A percentile compares a stretch with the other conserved stretches of the same genome.
Conservation (phyloP, 208 protist species). For the Acanthamoeba culbertsoni region DNA sequence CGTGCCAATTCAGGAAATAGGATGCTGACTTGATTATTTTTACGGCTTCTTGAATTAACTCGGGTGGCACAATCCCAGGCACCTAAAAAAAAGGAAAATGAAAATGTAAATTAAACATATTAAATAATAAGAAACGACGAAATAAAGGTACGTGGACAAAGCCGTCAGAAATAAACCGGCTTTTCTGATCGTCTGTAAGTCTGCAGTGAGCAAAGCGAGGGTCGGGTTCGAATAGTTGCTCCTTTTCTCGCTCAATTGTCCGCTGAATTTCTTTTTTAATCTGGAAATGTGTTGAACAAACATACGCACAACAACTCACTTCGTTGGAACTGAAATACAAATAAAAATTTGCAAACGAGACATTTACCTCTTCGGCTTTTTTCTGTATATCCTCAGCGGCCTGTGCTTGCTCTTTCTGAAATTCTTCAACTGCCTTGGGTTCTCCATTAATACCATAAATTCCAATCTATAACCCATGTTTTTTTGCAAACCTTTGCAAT, state of each 20-base stretch:
- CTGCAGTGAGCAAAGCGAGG: not conserved
- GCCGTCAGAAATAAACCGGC: not conserved
- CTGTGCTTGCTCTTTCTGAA: not conserved
- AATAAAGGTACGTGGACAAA: not conserved
- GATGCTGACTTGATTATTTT: not conserved
- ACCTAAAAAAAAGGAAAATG: not conserved
- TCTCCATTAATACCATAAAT: not conserved
- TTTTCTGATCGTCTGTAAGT: not conserved
- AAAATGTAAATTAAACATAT: not conserved
- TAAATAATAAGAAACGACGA: not conserved
- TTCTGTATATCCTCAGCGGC: not conserved
- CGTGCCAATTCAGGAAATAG: not conserved
- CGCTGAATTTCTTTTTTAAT: not conserved
- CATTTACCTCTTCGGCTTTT: not conserved
- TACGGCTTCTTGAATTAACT: not conserved
- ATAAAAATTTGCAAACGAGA: not conserved
- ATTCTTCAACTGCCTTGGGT: not conserved
- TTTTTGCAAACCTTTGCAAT: not conserved
- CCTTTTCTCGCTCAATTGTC: not conserved
- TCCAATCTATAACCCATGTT: not conserved
- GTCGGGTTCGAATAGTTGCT: conserved; percentile 2
- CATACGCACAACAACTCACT: not conserved
- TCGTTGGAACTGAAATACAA: not conserved
- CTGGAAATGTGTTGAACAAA: not conserved
- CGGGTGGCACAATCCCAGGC: not conserved